Evolutionary conservation across 345 rosid genomes (phyloP).

Genomic region (Citrus sinensis): DVS_A1.0 CM039164.1:28966001-28966500

Average conservation of each 20-base stretch:
- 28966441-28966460: neutral
- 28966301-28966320: constrained; percentile 38
- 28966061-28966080: constrained; percentile 15
- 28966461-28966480: neutral
- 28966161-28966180: constrained; percentile 5
- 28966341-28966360: constrained; percentile 33
- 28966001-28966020: constrained; percentile 14
- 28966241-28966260: constrained; percentile 21
- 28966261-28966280: neutral
- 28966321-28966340: constrained; percentile 45
- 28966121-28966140: constrained; percentile 26
- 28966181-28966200: constrained; percentile 20
- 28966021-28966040: neutral
- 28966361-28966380: neutral
- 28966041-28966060: constrained; percentile 2
- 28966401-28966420: neutral
- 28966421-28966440: neutral
- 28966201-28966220: constrained; percentile 41
- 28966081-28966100: constrained; percentile 21
- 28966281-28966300: constrained; percentile 23
- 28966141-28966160: constrained; percentile 4
- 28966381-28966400: neutral
- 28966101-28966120: constrained; percentile 29
- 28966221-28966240: constrained; percentile 32
- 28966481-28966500: neutral